Evolutionary conservation across 805 yeast genomes (phyloP).

Genomic region (Starmerella roubikii): DNA sequence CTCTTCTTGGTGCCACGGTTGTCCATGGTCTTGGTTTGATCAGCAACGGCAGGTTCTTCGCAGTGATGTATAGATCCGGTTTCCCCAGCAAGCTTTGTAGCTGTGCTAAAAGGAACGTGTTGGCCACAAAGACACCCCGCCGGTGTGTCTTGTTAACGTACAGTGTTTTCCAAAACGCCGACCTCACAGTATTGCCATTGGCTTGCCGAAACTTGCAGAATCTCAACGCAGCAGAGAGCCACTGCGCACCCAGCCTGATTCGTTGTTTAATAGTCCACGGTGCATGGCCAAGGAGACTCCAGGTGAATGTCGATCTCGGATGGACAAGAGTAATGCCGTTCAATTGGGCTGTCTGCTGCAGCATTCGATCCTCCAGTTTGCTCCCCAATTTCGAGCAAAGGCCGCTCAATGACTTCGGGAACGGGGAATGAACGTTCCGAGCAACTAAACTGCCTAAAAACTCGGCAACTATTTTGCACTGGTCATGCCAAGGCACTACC

Average conservation of each 20-base stretch:
- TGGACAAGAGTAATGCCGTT: constrained; percentile 1
- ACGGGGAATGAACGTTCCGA: background rate
- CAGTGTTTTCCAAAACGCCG: constrained; percentile 52
- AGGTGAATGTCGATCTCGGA: constrained; percentile 8
- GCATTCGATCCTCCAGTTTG: constrained; percentile 8
- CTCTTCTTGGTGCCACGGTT: constrained; percentile 21
- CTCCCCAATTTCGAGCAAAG: constrained; percentile 12
- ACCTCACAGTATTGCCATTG: constrained; percentile 31
- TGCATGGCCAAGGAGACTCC: constrained; percentile 2
- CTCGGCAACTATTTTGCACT: constrained; percentile 8
- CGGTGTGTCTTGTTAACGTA: constrained; percentile 41
- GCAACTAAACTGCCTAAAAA: constrained; percentile 6
- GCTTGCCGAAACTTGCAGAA: constrained; percentile 31
- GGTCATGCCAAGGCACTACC: background rate
- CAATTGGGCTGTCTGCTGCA: background rate
- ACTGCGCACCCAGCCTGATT: constrained; percentile 25
- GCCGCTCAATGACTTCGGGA: constrained; percentile 11
- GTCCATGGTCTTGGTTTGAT: constrained; percentile 73
- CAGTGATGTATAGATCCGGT: constrained; percentile 50
- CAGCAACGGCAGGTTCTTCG: constrained; percentile 72
- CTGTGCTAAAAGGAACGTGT: constrained; percentile 59
- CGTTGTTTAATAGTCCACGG: constrained; percentile 31
- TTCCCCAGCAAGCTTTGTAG: constrained; percentile 34
- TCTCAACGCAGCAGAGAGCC: constrained; percentile 9
- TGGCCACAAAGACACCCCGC: constrained; percentile 71